A percentile compares a stretch with the other conserved stretches of the same genome.
phyloP scores from a whole-genome alignment of 352 stramenopile genomes.

The Pythium dissimile region DNA sequence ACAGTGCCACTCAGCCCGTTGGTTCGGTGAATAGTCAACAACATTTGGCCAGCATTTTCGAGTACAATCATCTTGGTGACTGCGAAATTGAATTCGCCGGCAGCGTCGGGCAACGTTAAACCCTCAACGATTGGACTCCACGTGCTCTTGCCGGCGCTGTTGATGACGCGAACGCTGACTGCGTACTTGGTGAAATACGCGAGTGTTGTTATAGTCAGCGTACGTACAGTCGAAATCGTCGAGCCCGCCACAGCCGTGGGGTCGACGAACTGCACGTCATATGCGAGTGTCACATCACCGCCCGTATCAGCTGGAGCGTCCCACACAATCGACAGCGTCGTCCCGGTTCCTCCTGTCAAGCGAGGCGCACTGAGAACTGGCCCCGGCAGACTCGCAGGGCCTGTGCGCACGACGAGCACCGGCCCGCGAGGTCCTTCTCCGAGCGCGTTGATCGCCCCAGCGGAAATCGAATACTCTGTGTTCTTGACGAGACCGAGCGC shows the following conservation, averaged over 20 bases:
- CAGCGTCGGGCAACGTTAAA: constrained; percentile 43
- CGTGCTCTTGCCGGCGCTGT: constrained; percentile 23
- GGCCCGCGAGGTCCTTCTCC: constrained; percentile 33
- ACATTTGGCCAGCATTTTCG: constrained; percentile 37
- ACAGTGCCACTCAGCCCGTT: constrained; percentile 48
- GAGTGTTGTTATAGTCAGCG: constrained; percentile 21
- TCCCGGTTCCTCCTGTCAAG: constrained; percentile 27
- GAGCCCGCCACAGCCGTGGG: not conserved
- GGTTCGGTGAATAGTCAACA: constrained; percentile 30
- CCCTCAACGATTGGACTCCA: constrained; percentile 30
- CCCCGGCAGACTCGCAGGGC: constrained; percentile 31
- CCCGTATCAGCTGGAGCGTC: constrained; percentile 35
- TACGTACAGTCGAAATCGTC: not conserved
- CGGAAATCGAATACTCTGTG: constrained; percentile 37
- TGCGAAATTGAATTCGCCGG: constrained; percentile 51
- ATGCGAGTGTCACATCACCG: constrained; percentile 28
- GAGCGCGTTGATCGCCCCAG: constrained; percentile 34
- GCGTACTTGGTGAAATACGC: constrained; percentile 35
- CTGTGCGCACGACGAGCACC: constrained; percentile 26
- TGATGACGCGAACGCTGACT: constrained; percentile 34
- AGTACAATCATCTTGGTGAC: constrained; percentile 20
- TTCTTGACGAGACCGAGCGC: constrained; percentile 26
- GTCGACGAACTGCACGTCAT: constrained; percentile 18
- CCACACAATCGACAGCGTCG: constrained; percentile 39
- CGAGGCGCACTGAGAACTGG: constrained; percentile 25